Base-by-base conservation (phyloP, 306 rosid species). In the Malus asiatica region DNA sequence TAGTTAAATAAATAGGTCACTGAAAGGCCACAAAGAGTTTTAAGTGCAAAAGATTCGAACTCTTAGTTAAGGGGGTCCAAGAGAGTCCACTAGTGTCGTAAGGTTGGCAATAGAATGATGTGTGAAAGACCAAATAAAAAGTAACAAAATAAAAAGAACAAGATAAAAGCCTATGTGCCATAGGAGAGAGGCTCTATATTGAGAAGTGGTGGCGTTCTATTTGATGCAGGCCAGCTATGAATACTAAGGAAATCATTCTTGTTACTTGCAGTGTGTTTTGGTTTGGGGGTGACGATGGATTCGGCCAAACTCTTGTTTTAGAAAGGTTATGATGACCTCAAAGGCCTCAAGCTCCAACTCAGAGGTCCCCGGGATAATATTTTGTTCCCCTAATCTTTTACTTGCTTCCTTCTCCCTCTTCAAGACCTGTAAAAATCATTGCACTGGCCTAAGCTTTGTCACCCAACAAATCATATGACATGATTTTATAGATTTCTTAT, bases 101-200 rank as follows among this genome's bases (percentile, higher is more conserved):
- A 85, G 85, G 22, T 75, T 70, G 82, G 65, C 89, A 79, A 87
- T 89, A 82, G 83, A 87, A 71, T 85, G 90, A 87, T 82, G 88
- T 71, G 53, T 57, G 63, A 40, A 62, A 29, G 2, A 29, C 7
- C 64, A 40, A 32, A 64, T 8, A 18, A 3, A 30, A 30, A 64
- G 18, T 16, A 7, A 15, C 8, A 18, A 16, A 16, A 16, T 25
- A 15, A 30, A 16, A 16, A 30, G 66, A 29, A 5, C 8, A 23
- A 62, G 32, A 62, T 25, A 25, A 27, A n/a, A 57, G 9, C 4
- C 5, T 25, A 29, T 62, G 10, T 16, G 66, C n/a, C 20, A 48
- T 16, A 48, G 20, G 55, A 15, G 55, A 48, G 8, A 15, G 55
- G 55, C 19, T 18, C 55, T 18, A 18, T 48, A 16, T 48, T 48